These are phyloP conservation scores for Caryopteris hybrid DNA, from an alignment of 305 asterid species.

Conservation along the genomic window DNA sequence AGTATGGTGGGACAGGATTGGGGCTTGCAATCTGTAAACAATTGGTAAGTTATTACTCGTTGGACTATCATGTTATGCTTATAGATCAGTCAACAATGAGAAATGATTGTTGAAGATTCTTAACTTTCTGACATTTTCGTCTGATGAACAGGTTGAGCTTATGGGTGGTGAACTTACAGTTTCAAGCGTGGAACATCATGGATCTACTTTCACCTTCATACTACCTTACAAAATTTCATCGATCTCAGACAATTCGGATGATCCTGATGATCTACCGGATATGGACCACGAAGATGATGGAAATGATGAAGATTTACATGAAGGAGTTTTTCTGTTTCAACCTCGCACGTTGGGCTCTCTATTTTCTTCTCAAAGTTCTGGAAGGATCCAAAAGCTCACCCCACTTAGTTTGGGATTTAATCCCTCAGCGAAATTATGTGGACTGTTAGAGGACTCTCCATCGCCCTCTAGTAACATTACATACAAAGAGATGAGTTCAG, in stretches of 20 bases:
- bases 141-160: constrained; percentile 70
- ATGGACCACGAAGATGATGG: constrained; percentile 45
- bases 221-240: constrained; percentile 70
- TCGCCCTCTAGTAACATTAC: constrained; percentile 39
- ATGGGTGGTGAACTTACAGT: constrained; percentile 91
- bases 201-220: constrained; percentile 80
- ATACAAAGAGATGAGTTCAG: constrained; percentile 39
- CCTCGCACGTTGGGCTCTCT: constrained; percentile 73
- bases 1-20: constrained; percentile 93
- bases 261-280: constrained; percentile 67
- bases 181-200: constrained; percentile 60
- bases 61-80: not conserved
- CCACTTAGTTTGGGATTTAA: constrained; percentile 31
- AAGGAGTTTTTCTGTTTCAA: constrained; percentile 63
- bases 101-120: not conserved
- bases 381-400: constrained; percentile 39
- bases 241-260: constrained; percentile 55
- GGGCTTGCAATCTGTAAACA: constrained; percentile 95
- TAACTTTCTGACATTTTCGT: not conserved
- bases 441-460: constrained; percentile 37
- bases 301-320: constrained; percentile 56
- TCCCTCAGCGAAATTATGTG: constrained; percentile 18
- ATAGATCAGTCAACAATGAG: too few relatives aligned
- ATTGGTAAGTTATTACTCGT: constrained; percentile 40
- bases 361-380: constrained; percentile 51